Evolutionary conservation across 306 rosid species (phyloP), one percentile per base, ranked within the genome.

Genomic region (Fagus sylvatica): DNA sequence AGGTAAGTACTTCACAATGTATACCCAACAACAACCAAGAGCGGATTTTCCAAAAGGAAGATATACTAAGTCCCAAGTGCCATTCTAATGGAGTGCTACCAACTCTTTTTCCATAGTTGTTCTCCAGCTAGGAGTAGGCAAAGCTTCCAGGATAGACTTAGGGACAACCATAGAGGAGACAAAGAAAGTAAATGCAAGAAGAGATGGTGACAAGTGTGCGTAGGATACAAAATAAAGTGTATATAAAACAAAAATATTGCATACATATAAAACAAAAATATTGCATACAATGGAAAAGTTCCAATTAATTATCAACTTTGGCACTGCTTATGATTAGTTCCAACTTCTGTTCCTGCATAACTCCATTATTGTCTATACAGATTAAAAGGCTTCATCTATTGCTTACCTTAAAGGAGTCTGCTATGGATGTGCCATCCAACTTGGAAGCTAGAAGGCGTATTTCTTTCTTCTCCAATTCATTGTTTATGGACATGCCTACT

Each of bases 351-450:
- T 69, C 76, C 30, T 56, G 67, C 66, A 41, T 73, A 77, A 78
- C 60, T 80, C 39, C 46, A 54, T 81, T 78, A 75, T 72, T 80
- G 46, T 84, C 65, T 76, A 6, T 6, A 73, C 86, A 94, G 98
- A 88, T 94, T 53, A 82, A 86, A 80, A 92, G 98, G 84, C 85
- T 94, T 75, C 97, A 89, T 57, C 87, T 94, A 55, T 81, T 94
- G 92, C 97, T 94, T 74, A 94, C 97, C 32, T 95, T 87, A 78
- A 94, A 69, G 88, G 98, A 94, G 85, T 94, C 98, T 76, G 98
- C 98, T 60, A 92, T 92, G 98, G 98, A 94, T 74, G 98, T 94
- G 59, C 98, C 98, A 1, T 84, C 98, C 40, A 92, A 94, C 89
- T 85, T 92, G 94, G 97, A 92, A 84, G 98, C 98, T 72, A 88